Percentiles rank a stretch among this genome's conserved stretches.
Evolutionary conservation across 495 filamentous ascomycete genomes (phyloP).

Genomic region (Penicillium lagena): DNA sequence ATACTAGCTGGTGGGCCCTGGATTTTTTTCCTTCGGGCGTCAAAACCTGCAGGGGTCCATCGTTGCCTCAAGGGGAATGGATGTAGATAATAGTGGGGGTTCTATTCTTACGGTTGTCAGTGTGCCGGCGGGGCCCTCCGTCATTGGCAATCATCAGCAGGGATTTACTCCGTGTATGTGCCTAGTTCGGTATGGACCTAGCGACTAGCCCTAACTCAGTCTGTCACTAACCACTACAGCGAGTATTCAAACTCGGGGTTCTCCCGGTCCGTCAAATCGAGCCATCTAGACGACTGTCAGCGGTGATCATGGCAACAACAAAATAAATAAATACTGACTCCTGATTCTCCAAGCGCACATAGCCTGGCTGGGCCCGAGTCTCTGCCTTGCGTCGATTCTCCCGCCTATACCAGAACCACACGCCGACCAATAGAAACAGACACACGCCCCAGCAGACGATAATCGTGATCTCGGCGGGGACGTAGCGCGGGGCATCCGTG

Average conservation of each 20-base stretch:
- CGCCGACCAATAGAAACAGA: slow-evolving; percentile 51
- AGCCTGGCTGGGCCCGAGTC: slow-evolving; percentile 47
- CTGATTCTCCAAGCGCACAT: slow-evolving; percentile 62
- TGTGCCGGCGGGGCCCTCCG: too few relatives aligned
- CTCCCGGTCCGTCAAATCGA: slow-evolving; percentile 52
- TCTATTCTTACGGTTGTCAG: too few relatives aligned
- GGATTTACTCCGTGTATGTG: too few relatives aligned
- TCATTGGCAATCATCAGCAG: too few relatives aligned
- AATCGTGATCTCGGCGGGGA: slow-evolving; percentile 63
- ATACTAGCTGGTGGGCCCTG: too few relatives aligned
- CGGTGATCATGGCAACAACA: background rate
- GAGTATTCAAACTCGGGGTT: slow-evolving; percentile 37
- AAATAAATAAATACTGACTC: slow-evolving; percentile 35
- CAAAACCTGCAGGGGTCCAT: too few relatives aligned
- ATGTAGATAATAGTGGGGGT: too few relatives aligned
- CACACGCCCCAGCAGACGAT: slow-evolving; percentile 56
- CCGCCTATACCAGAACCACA: slow-evolving; percentile 53
- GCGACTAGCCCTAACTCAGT: too few relatives aligned
- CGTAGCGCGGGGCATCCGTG: slow-evolving; percentile 53
- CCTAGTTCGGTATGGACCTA: too few relatives aligned
- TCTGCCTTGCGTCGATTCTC: slow-evolving; percentile 57
- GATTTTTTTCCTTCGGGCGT: too few relatives aligned
- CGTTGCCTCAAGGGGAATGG: too few relatives aligned
- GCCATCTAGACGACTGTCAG: slow-evolving; percentile 26
- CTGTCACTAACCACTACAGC: slow-evolving; percentile 2